Evolutionary conservation across 1,284 basidiomycete species (phyloP), one percentile per base, ranked within the genome.

Genomic region (Papiliotrema nemorosa): DNA sequence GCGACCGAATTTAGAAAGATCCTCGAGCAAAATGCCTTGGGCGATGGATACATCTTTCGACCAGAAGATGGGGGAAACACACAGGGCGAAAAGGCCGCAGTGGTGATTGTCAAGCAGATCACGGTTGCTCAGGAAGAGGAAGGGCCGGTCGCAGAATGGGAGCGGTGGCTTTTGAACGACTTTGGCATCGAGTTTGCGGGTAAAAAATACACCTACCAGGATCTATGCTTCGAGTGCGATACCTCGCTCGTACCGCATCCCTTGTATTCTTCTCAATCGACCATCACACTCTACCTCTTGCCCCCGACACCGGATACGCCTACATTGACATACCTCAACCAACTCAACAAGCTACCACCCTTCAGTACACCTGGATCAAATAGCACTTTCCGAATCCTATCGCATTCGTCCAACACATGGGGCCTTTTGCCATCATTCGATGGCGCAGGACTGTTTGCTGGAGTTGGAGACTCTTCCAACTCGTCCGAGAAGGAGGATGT

Each of bases 301-400:
- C 63, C 70, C 0, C 69, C 70, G 0, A 63, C 66, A 25, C 70
- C 65, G 4, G 76, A 81, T 44, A 77, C 77, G 2, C 77, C 85
- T 43, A 83, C 85, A 0, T 72, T 88, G 34, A 78, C 82, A 0
- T 86, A 86, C 69, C 62, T 74, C 38, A 58, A 64, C 43, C 52
- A 59, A 18, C 55, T 73, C 35, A 63, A 66, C 13, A 76, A 80
- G 1, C 70, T 86, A 13, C 75, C 76, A 47, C 21, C 64, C 2
- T 69, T 60, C 52, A 50, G 55, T 22, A 47, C 62, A 1, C 36
- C 62, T 5, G 45, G 46, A 21, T 52, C 61, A 3, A 72, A 70
- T 52, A 57, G 62, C 7, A 69, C 71, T 0, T 62, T 73, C 50
- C 54, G 62, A 9, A 53, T 69, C n/a, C 42, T 64, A 9, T 51